These are phyloP conservation scores for Styphnolobium japonicum DNA, from an alignment of 306 rosid genomes.

Conservation along the genomic window DNA sequence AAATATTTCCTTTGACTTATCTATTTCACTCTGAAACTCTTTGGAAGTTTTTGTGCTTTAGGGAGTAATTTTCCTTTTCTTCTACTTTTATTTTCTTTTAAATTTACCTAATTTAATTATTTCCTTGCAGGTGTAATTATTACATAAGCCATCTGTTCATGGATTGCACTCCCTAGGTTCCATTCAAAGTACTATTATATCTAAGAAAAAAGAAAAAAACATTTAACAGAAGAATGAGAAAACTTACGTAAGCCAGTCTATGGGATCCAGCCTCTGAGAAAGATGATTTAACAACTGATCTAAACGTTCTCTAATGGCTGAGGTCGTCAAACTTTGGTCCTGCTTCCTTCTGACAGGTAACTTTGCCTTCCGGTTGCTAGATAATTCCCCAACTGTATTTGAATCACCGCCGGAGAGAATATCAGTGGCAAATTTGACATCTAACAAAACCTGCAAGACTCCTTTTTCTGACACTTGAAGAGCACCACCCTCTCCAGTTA, in stretches of 20 bases:
- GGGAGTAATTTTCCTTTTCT: not conserved
- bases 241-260: conserved; percentile 99
- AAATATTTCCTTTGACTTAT: not conserved
- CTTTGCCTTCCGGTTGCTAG: conserved; percentile 47
- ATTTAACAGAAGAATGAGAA: not conserved
- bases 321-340: conserved; percentile 51
- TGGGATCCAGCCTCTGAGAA: conserved; percentile 89
- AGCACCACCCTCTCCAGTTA: conserved; percentile 57
- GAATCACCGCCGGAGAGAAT: conserved; percentile 86
- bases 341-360: conserved; percentile 66
- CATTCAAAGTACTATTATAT: not conserved
- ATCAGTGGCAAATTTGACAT: conserved; percentile 86
- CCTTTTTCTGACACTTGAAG: conserved; percentile 88
- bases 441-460: conserved; percentile 79
- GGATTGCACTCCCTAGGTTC: not conserved
- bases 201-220: conserved; percentile 7
- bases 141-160: not conserved
- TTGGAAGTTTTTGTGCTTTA: not conserved
- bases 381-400: conserved; percentile 47
- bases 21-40: not conserved
- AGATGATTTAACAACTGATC: conserved; percentile 62
- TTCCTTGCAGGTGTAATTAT: not conserved
- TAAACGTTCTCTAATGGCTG: conserved; percentile 63
- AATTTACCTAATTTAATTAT: conserved; percentile 2
- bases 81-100: conserved; percentile 14